A percentile compares a stretch with the other conserved stretches of the same genome.
Conservation (phyloP, 192 early-diverging fungal species). For the Mortierella hygrophila region DNA sequence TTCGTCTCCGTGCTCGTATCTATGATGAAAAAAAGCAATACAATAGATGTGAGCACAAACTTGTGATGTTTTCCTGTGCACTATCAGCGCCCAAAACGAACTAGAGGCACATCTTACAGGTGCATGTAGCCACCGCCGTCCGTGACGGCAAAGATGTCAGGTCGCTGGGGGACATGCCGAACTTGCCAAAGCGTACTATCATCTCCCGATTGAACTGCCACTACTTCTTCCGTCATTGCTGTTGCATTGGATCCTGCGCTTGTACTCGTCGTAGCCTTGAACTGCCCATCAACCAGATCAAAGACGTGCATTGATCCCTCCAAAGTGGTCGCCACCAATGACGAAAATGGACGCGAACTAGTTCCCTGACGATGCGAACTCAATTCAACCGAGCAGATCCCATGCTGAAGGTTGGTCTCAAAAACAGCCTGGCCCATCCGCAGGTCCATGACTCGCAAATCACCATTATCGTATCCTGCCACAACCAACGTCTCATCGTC, state of each 20-base stretch:
- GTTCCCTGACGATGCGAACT: constrained; percentile 5
- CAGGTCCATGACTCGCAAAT: constrained; percentile 37
- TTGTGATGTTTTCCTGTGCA: background rate
- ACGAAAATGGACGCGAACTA: background rate
- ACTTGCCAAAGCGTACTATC: constrained; percentile 48
- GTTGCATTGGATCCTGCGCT: background rate
- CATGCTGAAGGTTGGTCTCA: constrained; percentile 34
- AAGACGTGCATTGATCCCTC: constrained; percentile 31
- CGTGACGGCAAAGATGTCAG: constrained; percentile 30
- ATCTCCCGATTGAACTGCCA: constrained; percentile 28
- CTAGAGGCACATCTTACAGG: constrained; percentile 16
- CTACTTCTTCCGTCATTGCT: background rate
- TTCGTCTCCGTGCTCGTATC: constrained; percentile 28
- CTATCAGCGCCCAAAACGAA: background rate
- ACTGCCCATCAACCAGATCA: constrained; percentile 9
- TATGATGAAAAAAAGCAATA: background rate
- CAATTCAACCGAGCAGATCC: constrained; percentile 38
- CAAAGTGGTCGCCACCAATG: constrained; percentile 29
- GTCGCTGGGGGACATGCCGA: constrained; percentile 38
- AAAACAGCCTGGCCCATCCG: constrained; percentile 18
- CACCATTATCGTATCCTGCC: constrained; percentile 42
- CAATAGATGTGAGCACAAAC: background rate
- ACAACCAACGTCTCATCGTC: constrained; percentile 28
- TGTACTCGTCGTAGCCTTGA: background rate
- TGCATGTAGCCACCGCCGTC: constrained; percentile 35